These are phyloP conservation scores for Odonthalia washingtoniensis DNA, from an alignment of 31 red algal genomes.

Conservation along the genomic window DNA sequence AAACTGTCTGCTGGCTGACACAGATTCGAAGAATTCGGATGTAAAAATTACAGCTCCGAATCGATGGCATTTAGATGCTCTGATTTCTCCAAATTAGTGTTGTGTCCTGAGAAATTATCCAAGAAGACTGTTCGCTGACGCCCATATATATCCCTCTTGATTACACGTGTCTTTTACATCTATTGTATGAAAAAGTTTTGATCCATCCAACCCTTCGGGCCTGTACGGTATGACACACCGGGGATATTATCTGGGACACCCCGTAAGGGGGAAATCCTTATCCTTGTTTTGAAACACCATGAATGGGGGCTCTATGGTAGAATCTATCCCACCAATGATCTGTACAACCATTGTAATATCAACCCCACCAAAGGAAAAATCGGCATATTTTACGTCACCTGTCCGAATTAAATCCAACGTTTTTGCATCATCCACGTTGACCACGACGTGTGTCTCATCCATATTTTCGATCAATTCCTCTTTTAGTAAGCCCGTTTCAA, in stretches of 20 bases:
- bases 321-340: not conserved
- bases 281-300: not conserved
- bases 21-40: too few relatives aligned
- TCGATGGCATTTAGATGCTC: too few relatives aligned
- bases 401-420: not conserved
- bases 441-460: not conserved
- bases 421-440: not conserved
- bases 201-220: not conserved
- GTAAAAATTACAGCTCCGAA: too few relatives aligned
- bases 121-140: too few relatives aligned
- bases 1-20: too few relatives aligned
- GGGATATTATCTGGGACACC: not conserved
- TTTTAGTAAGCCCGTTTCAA: not conserved
- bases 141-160: too few relatives aligned
- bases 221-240: not conserved
- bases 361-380: not conserved
- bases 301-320: not conserved
- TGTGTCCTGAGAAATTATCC: too few relatives aligned
- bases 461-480: not conserved
- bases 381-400: not conserved
- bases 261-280: not conserved
- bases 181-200: not conserved
- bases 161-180: too few relatives aligned
- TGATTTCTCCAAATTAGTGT: too few relatives aligned
- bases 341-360: constrained; percentile 2